phyloP scores from a whole-genome alignment of 306 rosid genomes.

The Carpinus fangiana region DNA sequence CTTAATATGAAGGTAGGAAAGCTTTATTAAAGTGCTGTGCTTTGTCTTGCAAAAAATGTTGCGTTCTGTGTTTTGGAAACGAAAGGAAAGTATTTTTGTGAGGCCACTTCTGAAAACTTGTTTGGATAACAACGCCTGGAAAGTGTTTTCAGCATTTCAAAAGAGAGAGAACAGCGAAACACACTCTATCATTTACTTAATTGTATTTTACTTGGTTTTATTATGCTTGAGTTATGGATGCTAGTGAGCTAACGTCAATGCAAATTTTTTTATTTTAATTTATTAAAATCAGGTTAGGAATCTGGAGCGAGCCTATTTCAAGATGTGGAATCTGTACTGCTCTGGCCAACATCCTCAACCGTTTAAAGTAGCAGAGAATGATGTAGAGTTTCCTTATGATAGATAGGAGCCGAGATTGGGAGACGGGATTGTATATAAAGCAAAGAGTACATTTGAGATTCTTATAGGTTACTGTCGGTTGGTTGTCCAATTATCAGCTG shows the following conservation, averaged over 20 bases:
- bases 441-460: neutral
- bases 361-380: constrained; percentile 55
- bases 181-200: neutral
- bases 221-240: neutral
- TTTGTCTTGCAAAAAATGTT: too few species aligned
- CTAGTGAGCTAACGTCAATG: constrained; percentile 5
- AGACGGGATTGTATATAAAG: constrained; percentile 56
- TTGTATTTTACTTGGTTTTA: neutral
- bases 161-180: too few species aligned
- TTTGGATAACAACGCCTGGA: too few species aligned
- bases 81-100: too few species aligned
- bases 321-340: constrained; percentile 61
- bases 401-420: constrained; percentile 40
- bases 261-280: neutral
- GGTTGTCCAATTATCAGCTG: neutral
- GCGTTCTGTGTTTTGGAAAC: too few species aligned
- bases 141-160: too few species aligned
- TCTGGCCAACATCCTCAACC: constrained; percentile 57
- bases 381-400: constrained; percentile 50
- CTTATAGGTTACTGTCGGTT: neutral
- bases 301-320: constrained; percentile 54
- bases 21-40: too few species aligned
- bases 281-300: constrained; percentile 44
- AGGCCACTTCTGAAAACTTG: too few species aligned
- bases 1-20: too few species aligned